Evolutionary conservation across 2,329 filamentous ascomycete genomes (phyloP), one percentile per base, ranked within the genome.

Genomic region (Ascocoryne sarcoides): DNA sequence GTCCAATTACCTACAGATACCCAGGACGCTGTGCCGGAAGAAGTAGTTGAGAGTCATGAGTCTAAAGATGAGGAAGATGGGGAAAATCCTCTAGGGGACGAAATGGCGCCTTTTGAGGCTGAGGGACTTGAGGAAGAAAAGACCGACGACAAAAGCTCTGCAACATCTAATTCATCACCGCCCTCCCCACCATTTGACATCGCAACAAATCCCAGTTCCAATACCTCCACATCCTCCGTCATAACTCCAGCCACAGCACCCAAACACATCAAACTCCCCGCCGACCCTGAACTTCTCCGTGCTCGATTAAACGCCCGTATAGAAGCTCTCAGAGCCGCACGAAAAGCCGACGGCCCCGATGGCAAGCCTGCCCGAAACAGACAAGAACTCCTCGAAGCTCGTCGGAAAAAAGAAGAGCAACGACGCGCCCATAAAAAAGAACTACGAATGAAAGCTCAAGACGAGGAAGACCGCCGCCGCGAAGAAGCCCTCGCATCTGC

Each of bases 371-470:
- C 90, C 42, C 79, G 84, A 48, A 94, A 86, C 45, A 78, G 92
- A 46, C 84, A 94, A 64, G 89, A 96, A 59, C 74, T 98, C 10
- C 87, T 98, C 53, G 92, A 96, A 63, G 76, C 85, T 32, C 78
- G 92, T 31, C 78, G 92, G 48, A 79, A 80, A 58, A 95, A 95
- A 66, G 84, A 94, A 60, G 82, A 86, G 44, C 79, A 88, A 61
- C 79, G 87, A 47, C 90, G 89, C 60, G 80, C 79, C 16, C 83
- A 90, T 56, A 96, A 95, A 68, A 92, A 94, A 63, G 84, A 90
- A 56, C 67, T 88, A 43, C 77, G 89, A 32, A 70, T 75, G 49
- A 74, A 84, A 53, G 82, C 84, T 15, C 90, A 84, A 59, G 75
- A 84, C 38, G 87, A 93, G 54, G 88, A 92, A 60, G 80, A 87